Evolutionary conservation across 352 stramenopile species (phyloP).

Genomic region (Elongisporangium undulatum): DNA sequence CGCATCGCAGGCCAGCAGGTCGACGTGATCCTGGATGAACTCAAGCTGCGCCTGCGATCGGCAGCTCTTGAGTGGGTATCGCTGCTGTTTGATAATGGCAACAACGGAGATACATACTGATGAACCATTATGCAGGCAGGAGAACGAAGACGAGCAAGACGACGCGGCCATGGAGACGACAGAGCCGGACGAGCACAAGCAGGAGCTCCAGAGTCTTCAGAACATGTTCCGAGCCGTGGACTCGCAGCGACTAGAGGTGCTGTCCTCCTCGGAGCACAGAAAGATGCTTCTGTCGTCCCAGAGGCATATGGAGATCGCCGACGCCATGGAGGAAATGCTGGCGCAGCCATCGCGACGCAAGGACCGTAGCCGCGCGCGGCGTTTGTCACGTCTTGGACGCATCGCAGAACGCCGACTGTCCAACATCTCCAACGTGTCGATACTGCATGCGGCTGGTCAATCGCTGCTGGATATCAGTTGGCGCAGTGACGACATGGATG

Average conservation of each 20-base stretch:
- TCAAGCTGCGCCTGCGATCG: conserved; percentile 23
- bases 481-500: conserved; percentile 46
- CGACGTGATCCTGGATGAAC: conserved; percentile 47
- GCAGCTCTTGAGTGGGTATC: background rate
- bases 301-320: conserved; percentile 59
- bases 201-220: conserved; percentile 35
- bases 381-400: conserved; percentile 54
- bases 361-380: conserved; percentile 50
- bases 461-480: conserved; percentile 38
- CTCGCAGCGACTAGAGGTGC: conserved; percentile 48
- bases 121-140: background rate
- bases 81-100: background rate
- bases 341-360: conserved; percentile 56
- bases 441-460: conserved; percentile 20
- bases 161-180: conserved; percentile 4
- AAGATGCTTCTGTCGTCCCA: conserved; percentile 46
- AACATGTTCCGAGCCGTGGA: conserved; percentile 51
- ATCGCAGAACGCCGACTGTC: conserved; percentile 48
- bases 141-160: conserved; percentile 9
- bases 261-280: conserved; percentile 58
- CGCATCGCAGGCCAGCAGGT: conserved; percentile 57
- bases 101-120: background rate
- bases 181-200: conserved; percentile 16
- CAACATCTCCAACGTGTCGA: conserved; percentile 33
- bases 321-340: conserved; percentile 73